Evolutionary conservation across 371 early-diverging fungal species (phyloP).

Genomic region (Saksenaea vasiformis): DNA sequence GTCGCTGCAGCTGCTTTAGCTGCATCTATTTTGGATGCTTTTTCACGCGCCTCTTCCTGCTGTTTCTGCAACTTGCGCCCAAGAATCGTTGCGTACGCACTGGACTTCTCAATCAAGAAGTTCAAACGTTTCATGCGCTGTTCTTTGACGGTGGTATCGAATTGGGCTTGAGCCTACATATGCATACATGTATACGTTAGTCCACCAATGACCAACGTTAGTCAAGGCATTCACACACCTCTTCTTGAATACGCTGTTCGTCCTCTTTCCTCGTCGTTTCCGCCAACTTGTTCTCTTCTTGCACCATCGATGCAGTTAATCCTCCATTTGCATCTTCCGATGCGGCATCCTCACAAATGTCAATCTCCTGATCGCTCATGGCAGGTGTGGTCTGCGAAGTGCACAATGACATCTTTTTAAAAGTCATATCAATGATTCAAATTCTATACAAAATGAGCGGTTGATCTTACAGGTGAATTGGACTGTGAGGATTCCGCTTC

Average conservation of each 20-base stretch:
- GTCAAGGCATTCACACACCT: conserved; percentile 31
- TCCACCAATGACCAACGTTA: neutral
- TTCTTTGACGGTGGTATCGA: conserved; percentile 58
- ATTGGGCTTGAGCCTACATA: conserved; percentile 59
- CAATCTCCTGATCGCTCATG: conserved; percentile 23
- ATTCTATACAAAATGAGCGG: neutral
- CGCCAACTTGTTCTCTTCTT: conserved; percentile 55
- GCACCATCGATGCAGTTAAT: conserved; percentile 49
- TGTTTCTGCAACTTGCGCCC: conserved; percentile 77
- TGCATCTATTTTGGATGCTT: conserved; percentile 39
- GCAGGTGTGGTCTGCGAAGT: conserved; percentile 15
- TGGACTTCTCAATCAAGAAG: conserved; percentile 81
- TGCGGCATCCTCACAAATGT: conserved; percentile 6
- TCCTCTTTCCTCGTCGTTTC: conserved; percentile 44
- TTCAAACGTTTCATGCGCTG: conserved; percentile 77
- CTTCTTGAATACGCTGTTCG: conserved; percentile 48
- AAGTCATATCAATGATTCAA: neutral
- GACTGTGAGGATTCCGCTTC: conserved; percentile 11
- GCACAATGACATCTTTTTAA: conserved; percentile 2
- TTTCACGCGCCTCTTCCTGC: conserved; percentile 69
- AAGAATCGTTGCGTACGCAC: conserved; percentile 81
- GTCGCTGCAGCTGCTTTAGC: conserved; percentile 20
- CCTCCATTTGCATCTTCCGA: conserved; percentile 7
- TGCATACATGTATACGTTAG: neutral
- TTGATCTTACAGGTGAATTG: conserved; percentile 12